Conservation (phyloP, 2,329 filamentous ascomycete genomes). For the Diaporthe citrichinensis region DNA sequence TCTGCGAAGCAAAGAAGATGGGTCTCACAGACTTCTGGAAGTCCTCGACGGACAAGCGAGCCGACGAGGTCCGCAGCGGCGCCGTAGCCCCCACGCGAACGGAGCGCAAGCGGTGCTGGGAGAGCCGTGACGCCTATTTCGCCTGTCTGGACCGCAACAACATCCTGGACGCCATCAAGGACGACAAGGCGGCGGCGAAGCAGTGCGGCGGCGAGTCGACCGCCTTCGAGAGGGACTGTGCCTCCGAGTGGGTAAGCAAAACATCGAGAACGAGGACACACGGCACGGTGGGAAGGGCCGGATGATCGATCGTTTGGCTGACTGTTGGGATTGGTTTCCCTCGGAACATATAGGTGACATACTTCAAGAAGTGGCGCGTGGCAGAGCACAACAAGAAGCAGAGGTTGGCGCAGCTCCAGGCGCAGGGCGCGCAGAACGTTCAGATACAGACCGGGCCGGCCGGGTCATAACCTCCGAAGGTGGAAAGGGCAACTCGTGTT, state of each 20-base stretch:
- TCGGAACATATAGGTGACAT: constrained; percentile 79
- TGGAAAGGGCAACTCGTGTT: not conserved
- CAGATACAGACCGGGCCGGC: constrained; percentile 47
- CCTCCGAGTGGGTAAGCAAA: constrained; percentile 85
- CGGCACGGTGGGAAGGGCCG: not conserved
- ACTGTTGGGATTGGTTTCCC: not conserved
- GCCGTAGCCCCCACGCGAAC: constrained; percentile 85
- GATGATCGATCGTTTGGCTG: not conserved
- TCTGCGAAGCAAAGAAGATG: constrained; percentile 53
- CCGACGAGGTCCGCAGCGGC: constrained; percentile 68
- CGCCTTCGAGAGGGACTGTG: constrained; percentile 88
- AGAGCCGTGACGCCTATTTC: constrained; percentile 90
- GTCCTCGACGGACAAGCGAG: constrained; percentile 59
- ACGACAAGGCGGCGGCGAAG: constrained; percentile 55
- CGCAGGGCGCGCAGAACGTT: constrained; percentile 78
- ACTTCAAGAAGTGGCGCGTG: constrained; percentile 97
- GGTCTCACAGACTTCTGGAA: constrained; percentile 61
- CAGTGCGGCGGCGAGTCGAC: constrained; percentile 58
- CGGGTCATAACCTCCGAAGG: constrained; percentile 21
- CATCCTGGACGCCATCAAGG: constrained; percentile 78
- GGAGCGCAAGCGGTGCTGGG: constrained; percentile 89
- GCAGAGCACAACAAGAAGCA: constrained; percentile 90
- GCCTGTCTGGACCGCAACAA: constrained; percentile 84
- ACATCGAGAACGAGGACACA: no score
- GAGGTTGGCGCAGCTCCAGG: constrained; percentile 81